These are phyloP conservation scores for Wallacemonas collosoma DNA, from an alignment of 208 protist species.

Conservation along the genomic window DNA sequence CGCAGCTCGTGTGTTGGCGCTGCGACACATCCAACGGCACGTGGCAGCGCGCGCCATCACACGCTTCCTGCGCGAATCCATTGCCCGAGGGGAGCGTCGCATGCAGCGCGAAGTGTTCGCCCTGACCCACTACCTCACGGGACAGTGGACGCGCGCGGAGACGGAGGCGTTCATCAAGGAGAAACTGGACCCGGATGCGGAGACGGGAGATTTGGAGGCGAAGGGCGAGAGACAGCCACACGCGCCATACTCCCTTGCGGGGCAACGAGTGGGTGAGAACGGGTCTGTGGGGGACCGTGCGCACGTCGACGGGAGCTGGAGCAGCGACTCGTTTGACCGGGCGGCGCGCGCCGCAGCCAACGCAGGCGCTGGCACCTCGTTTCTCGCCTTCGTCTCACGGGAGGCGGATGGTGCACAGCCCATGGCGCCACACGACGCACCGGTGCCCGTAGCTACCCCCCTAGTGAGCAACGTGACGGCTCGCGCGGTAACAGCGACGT, in stretches of 20 bases:
- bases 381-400: too few relatives aligned
- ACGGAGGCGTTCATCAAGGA: slow-evolving; percentile 6
- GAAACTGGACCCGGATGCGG: neutral
- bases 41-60: slow-evolving; percentile 42
- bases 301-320: too few relatives aligned
- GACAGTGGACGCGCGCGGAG: slow-evolving; percentile 15
- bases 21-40: slow-evolving; percentile 34
- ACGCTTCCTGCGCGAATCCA: slow-evolving; percentile 24
- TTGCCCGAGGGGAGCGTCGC: neutral
- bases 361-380: too few relatives aligned
- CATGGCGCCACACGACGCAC: too few relatives aligned
- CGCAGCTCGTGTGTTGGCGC: slow-evolving; percentile 8
- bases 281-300: too few relatives aligned
- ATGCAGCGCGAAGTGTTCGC: slow-evolving; percentile 27
- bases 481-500: too few relatives aligned
- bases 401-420: too few relatives aligned
- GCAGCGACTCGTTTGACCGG: too few relatives aligned
- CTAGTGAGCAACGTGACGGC: too few relatives aligned
- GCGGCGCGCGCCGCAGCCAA: too few relatives aligned
- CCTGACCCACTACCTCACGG: slow-evolving; percentile 24
- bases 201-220: neutral
- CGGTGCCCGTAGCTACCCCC: too few relatives aligned
- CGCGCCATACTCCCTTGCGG: slow-evolving; percentile 1
- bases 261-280: too few relatives aligned
- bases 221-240: slow-evolving; percentile 12